These are phyloP conservation scores for Kregervanrija fluxuum DNA, from an alignment of 805 yeast species.

Conservation along the genomic window DNA sequence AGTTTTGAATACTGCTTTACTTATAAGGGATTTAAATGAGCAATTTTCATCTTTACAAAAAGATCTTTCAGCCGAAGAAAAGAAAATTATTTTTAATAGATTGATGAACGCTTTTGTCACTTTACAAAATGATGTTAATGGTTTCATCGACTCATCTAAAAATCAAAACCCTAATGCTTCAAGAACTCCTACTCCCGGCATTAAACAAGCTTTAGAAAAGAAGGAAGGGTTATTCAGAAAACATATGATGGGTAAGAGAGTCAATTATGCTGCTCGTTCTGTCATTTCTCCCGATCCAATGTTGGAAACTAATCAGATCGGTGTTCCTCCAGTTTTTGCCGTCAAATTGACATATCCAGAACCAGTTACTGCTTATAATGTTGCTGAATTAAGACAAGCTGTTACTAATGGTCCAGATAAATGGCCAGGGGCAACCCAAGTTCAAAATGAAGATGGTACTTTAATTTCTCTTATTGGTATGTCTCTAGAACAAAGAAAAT, in stretches of 20 bases:
- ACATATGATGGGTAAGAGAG: slow-evolving; percentile 99
- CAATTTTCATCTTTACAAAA: slow-evolving; percentile 63
- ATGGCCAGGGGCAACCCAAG: slow-evolving; percentile 98
- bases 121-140: slow-evolving; percentile 90
- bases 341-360: slow-evolving; percentile 94
- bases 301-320: slow-evolving; percentile 95
- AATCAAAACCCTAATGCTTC: slow-evolving; percentile 67
- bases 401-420: slow-evolving; percentile 95
- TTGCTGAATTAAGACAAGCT: slow-evolving; percentile 84
- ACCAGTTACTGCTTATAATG: slow-evolving; percentile 91
- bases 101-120: slow-evolving; percentile 95
- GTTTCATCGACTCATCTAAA: slow-evolving; percentile 86
- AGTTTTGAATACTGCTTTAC: slow-evolving; percentile 68
- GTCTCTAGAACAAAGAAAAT: slow-evolving; percentile 90
- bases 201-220: slow-evolving; percentile 95
- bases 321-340: slow-evolving; percentile 98
- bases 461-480: slow-evolving; percentile 76
- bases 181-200: slow-evolving; percentile 82
- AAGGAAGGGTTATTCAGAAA: slow-evolving; percentile 97
- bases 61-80: slow-evolving; percentile 57
- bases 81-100: slow-evolving; percentile 65
- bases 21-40: slow-evolving; percentile 85
- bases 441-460: slow-evolving; percentile 92
- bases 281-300: slow-evolving; percentile 99
- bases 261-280: slow-evolving; percentile 96